Conservation (phyloP, 495 filamentous ascomycete species). For the Hypoxylon lienhwacheense region DNA sequence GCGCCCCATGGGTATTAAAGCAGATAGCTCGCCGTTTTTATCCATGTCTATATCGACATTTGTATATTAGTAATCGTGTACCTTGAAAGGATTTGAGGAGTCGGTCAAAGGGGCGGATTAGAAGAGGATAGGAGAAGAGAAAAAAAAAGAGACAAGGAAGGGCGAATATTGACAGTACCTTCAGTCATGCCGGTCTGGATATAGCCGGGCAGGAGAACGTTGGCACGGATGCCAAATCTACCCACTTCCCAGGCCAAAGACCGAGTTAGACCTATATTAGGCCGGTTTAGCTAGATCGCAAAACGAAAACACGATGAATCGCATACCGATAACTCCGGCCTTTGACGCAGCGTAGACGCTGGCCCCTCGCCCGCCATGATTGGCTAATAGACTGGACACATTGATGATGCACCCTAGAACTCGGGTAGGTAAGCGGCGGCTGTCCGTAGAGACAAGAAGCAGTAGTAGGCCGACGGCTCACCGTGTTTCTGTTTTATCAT, state of each 20-base stretch:
- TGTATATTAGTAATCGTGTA: conserved; percentile 40
- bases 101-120: conserved; percentile 4
- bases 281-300: conserved; percentile 12
- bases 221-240: conserved; percentile 63
- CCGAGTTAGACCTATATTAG: conserved; percentile 60
- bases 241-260: conserved; percentile 68
- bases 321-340: conserved; percentile 69
- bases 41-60: conserved; percentile 35
- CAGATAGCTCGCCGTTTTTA: conserved; percentile 34
- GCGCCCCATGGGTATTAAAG: conserved; percentile 65
- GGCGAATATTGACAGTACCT: conserved; percentile 52
- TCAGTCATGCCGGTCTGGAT: conserved; percentile 76
- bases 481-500: conserved; percentile 51
- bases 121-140: background rate
- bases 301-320: conserved; percentile 3
- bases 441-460: background rate
- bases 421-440: background rate
- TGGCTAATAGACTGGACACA: conserved; percentile 69
- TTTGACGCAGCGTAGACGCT: conserved; percentile 78
- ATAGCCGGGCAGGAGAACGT: conserved; percentile 83
- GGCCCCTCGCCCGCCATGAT: conserved; percentile 64
- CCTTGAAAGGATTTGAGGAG: conserved; percentile 5
- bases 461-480: conserved; percentile 1
- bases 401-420: conserved; percentile 71
- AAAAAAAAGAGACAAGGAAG: conserved; percentile 20